Evolutionary conservation across 1,284 basidiomycete genomes (phyloP), one percentile per base, ranked within the genome.

Genomic region (Ceratobasidium sp.): DNA sequence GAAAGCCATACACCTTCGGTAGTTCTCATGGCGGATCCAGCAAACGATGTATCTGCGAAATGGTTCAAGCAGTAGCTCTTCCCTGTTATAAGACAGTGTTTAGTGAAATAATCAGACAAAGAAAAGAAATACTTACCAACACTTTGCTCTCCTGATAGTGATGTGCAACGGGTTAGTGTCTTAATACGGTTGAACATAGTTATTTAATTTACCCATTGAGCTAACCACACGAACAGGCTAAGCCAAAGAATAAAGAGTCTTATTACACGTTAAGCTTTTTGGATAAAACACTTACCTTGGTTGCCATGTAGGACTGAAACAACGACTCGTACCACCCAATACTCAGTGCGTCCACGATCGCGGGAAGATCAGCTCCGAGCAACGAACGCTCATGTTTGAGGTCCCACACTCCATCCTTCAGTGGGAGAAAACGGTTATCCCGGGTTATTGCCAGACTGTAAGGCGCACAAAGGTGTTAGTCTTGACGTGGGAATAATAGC

Each of bases 291-390:
- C 26, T 69, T 80, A 85, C 88, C 82, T 86, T 89, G 35, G 81
- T 80, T 0, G 85, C 84, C 85, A 87, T 85, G 73, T 89, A 89
- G 0, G 88, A 88, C 71, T 86, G 84, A 74, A 90, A 86, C 6
- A 90, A 81, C 0, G 86, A 87, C 74, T 90, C 88, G 32, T 89
- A 90, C 88, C 88, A 90, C 1, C 88, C 88, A 72, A 90, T 84
- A 0, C 86, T 85, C 3, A 90, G 41, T 26, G 41, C 35, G 72
- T 89, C 86, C 7, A 88, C 85, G 18, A 90, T 87, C 26, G 81
- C 81, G 9, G 83, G 83, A n/a, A 89, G 85, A 46, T 88, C 86
- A 0, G 87, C 88, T 1, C 89, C 89, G 0, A 89, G 80, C 30
- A 89, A 79, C 0, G 84, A 82, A 50, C 82, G 82, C 76, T 89